phyloP scores from a whole-genome alignment of 192 early-diverging fungal genomes.

The Chytriomyces confervae region DNA sequence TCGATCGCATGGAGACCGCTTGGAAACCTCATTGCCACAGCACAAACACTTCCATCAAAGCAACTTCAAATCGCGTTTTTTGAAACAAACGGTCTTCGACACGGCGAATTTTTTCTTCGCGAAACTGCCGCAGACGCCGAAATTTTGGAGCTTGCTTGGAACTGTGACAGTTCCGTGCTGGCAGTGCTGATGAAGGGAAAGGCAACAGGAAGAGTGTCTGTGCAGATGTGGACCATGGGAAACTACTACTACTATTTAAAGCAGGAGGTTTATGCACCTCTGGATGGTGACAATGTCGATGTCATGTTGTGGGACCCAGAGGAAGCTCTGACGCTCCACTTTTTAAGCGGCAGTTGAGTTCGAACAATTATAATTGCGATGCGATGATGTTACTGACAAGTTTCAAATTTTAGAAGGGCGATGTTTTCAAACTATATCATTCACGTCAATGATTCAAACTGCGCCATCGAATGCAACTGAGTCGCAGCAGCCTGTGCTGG shows the following conservation, averaged over 20 bases:
- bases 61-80: conserved; percentile 89
- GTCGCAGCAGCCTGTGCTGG: conserved; percentile 68
- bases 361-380: conserved; percentile 29
- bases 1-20: conserved; percentile 82
- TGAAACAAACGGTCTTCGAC: conserved; percentile 92
- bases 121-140: conserved; percentile 36
- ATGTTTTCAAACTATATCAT: conserved; percentile 12
- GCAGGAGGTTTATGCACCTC: conserved; percentile 68
- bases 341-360: conserved; percentile 39
- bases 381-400: no score
- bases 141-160: conserved; percentile 78
- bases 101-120: conserved; percentile 88
- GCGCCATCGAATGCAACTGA: conserved; percentile 40
- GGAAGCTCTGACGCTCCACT: conserved; percentile 65
- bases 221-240: conserved; percentile 90
- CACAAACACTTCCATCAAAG: conserved; percentile 73
- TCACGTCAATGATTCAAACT: conserved; percentile 23
- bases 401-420: conserved; percentile 2
- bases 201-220: conserved; percentile 28
- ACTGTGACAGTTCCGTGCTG: conserved; percentile 85
- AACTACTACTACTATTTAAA: conserved; percentile 99
- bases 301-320: conserved; percentile 87
- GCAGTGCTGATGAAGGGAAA: conserved; percentile 61
- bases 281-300: conserved; percentile 40
- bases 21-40: conserved; percentile 83